Percentiles rank a stretch among this genome's conserved stretches.
phyloP scores from a whole-genome alignment of 2,329 filamentous ascomycete genomes.

The Tolypocladium ophioglossoides region DNA sequence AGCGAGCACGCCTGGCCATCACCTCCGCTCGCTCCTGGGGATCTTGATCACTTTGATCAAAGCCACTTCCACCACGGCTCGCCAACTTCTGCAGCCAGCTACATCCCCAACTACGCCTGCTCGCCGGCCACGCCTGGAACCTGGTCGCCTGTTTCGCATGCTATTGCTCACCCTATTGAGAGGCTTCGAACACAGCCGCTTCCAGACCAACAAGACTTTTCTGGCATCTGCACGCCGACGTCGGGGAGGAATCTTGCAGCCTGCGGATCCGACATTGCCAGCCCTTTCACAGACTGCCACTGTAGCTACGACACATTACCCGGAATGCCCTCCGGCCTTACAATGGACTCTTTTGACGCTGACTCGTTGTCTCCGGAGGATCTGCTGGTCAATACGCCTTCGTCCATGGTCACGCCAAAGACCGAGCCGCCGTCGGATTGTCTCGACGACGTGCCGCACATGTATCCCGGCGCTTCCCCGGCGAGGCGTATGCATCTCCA shows the following conservation, averaged over 20 bases:
- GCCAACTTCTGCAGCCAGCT: conserved; percentile 14
- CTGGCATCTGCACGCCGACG: conserved; percentile 15
- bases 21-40: conserved; percentile 24
- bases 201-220: conserved; percentile 10
- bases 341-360: conserved; percentile 6
- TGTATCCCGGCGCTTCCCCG: conserved; percentile 4
- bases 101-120: conserved; percentile 14
- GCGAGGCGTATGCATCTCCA: conserved; percentile 9
- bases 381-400: conserved; percentile 1
- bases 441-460: not conserved
- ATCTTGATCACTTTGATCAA: conserved; percentile 27
- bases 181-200: not conserved
- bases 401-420: conserved; percentile 3
- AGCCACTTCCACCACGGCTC: conserved; percentile 22
- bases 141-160: conserved; percentile 12
- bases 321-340: not conserved
- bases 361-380: conserved; percentile 3
- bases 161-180: not conserved
- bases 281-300: not conserved
- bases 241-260: conserved; percentile 1
- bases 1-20: conserved; percentile 20
- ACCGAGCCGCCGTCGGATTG: not conserved
- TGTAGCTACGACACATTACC: not conserved
- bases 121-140: conserved; percentile 21
- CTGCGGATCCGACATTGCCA: not conserved